Evolutionary conservation across 2,329 filamentous ascomycete genomes (phyloP), one percentile per base, ranked within the genome.

Genomic region (Fusarium succisae): DNA sequence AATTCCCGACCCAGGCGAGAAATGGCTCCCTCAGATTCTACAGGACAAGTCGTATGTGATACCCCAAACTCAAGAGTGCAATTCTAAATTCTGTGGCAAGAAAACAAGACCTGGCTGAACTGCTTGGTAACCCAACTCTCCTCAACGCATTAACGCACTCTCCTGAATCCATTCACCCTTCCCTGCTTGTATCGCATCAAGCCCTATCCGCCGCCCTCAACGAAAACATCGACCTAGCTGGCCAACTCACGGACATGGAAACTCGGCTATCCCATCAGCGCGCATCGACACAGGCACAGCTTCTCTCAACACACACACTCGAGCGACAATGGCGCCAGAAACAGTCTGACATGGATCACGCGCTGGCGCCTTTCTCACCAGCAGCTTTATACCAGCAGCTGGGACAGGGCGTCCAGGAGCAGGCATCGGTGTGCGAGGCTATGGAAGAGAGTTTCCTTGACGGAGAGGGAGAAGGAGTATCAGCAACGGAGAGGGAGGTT

Each of bases 391-490:
- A 98, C 80, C 93, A 95, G 82, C 88, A 93, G 58, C 86, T 98
- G 17, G 91, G 87, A 51, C 92, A 93, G 66, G 92, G 91, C 15
- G 91, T 97, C 22, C 89, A 90, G 59, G 96, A 98, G 85, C 95
- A 98, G 83, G 94, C 95, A 72, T 85, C 85, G 67, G 87, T 98
- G 22, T 95, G 95, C 75, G 87, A 89, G 66, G 95, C 94, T 4
- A 87, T 98, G 64, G 95, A 98, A 83, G 96, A 98, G 84, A 98
- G 95, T 77, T 98, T 98, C 80, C 84, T 98, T 3, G 94, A 97
- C 47, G 83, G 85, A 50, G 85, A 83, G 7, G 82, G 78, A 17
- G 82, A 80, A 15, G 79, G 72, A 10, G 74, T 69, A 37, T 66
- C 80, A 39, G 93, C 92, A 7, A 91, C 89, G 30, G 95, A 98